phyloP scores from a whole-genome alignment of 139 green algal species.

The Chlorella sp. region DNA sequence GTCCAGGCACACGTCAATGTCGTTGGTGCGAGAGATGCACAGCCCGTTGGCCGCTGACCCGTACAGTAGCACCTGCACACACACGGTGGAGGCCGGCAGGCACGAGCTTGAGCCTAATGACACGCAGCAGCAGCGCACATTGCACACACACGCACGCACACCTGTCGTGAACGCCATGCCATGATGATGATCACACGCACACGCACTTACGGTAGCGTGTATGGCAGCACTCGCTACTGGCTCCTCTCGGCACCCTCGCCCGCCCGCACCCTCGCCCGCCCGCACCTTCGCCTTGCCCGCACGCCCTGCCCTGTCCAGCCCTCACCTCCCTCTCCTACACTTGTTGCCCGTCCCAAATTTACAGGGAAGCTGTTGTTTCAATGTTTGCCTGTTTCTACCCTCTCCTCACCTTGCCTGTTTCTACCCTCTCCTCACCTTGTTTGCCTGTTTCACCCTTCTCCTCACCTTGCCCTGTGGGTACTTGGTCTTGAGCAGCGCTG shows the following conservation, averaged over 20 bases:
- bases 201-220: background rate
- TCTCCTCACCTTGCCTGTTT: slow-evolving; percentile 25
- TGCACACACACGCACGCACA: background rate
- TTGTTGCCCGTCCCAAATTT: background rate
- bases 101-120: background rate
- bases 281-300: background rate
- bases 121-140: background rate
- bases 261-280: background rate
- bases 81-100: background rate
- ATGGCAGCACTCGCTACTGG: background rate
- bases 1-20: slow-evolving; percentile 75
- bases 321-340: background rate
- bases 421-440: slow-evolving; percentile 17
- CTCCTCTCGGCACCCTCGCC: too few species aligned
- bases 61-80: slow-evolving; percentile 18
- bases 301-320: background rate
- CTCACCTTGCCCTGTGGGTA: slow-evolving; percentile 46
- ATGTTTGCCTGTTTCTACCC: background rate
- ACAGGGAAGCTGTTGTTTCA: background rate
- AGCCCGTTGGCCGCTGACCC: slow-evolving; percentile 60
- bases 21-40: slow-evolving; percentile 61
- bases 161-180: background rate
- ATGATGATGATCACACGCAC: background rate
- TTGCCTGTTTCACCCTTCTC: background rate
- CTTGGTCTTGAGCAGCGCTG: slow-evolving; percentile 24